Conservation (phyloP, 176 grass and related monocot genomes). For the Carex cristatella region DNA sequence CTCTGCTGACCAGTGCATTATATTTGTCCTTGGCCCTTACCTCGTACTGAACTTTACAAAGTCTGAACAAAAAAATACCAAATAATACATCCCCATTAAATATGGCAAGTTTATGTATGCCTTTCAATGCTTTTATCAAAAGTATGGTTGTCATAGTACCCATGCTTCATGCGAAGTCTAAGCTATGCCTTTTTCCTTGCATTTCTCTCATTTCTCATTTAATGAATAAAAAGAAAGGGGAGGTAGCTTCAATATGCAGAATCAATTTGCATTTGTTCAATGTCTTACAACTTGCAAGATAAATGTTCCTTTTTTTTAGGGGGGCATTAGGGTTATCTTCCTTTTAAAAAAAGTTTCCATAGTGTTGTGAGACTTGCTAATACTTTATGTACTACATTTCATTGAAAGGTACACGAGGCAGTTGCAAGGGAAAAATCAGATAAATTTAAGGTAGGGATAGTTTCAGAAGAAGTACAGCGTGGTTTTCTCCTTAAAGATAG, state of each 20-base stretch:
- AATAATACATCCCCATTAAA: neutral
- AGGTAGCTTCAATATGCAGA: neutral
- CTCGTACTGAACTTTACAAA: neutral
- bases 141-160: neutral
- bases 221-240: neutral
- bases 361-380: neutral
- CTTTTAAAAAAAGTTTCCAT: neutral
- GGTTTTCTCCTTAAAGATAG: slow-evolving; percentile 62
- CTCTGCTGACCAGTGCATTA: neutral
- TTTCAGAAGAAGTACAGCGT: slow-evolving; percentile 49
- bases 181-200: neutral
- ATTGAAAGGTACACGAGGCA: slow-evolving; percentile 70
- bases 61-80: neutral
- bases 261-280: neutral
- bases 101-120: neutral
- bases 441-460: slow-evolving; percentile 61
- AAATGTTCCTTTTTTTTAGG: neutral
- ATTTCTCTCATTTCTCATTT: neutral
- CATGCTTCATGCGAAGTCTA: neutral
- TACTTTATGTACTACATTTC: neutral
- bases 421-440: slow-evolving; percentile 67
- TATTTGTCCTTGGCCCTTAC: neutral
- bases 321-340: neutral
- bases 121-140: neutral
- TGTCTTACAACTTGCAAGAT: neutral